A percentile compares a stretch with the other conserved stretches of the same genome.
Conservation (phyloP, 257 asterid species). For the Rhazya stricta region DNA sequence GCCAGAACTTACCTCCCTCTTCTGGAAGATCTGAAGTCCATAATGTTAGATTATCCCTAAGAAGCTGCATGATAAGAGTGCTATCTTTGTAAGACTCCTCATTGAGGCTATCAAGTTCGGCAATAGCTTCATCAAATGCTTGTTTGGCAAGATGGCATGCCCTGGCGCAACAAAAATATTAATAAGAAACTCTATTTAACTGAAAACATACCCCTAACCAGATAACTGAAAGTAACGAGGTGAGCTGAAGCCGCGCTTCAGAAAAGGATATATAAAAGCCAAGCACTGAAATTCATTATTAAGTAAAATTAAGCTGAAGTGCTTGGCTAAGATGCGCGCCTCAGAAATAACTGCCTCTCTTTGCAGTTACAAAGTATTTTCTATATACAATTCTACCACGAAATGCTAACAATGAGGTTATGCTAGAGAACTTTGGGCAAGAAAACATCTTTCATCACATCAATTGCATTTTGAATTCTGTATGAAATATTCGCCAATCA, state of each 20-base stretch:
- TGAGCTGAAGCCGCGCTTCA: not conserved
- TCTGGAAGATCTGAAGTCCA: constrained; percentile 34
- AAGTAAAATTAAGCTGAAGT: not conserved
- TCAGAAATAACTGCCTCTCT: not conserved
- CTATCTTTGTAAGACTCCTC: constrained; percentile 34
- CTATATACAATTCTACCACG: not conserved
- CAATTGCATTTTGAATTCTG: not conserved
- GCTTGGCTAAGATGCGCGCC: not conserved
- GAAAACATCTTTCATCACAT: not conserved
- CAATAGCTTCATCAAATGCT: constrained; percentile 33
- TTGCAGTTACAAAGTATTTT: not conserved
- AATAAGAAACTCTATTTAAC: not conserved
- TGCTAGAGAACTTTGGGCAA: not conserved
- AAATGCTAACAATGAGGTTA: not conserved
- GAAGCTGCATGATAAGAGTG: constrained; percentile 33
- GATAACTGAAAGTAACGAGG: not conserved
- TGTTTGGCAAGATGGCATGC: constrained; percentile 69
- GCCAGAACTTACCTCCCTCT: constrained; percentile 50
- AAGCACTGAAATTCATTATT: not conserved
- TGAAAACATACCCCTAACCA: not conserved
- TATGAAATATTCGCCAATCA: not conserved
- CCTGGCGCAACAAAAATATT: constrained; percentile 31
- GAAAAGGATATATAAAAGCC: not conserved
- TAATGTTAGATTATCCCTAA: constrained; percentile 29
- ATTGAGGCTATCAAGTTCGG: constrained; percentile 28